phyloP scores from a whole-genome alignment of 306 rosid species.

The Notholithocarpus densiflorus region DNA sequence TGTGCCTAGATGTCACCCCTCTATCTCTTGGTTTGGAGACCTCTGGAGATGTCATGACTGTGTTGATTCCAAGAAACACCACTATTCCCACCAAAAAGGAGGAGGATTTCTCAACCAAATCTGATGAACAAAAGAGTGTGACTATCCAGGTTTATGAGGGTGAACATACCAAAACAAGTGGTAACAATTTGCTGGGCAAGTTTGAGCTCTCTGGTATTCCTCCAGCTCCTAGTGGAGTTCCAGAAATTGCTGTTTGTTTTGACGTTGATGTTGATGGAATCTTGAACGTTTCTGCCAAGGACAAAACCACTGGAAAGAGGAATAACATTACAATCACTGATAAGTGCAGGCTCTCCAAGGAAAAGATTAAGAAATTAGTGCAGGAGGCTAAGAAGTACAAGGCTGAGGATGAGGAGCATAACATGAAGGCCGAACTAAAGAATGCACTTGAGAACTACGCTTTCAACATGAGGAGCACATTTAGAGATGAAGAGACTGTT shows the following conservation, averaged over 20 bases:
- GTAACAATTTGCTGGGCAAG: conserved; percentile 47
- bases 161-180: conserved; percentile 40
- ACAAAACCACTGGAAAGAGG: conserved; percentile 45
- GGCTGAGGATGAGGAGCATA: conserved; percentile 48
- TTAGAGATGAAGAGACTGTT: conserved; percentile 43
- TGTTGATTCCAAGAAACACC: conserved; percentile 46
- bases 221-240: too few relatives aligned
- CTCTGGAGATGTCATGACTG: conserved; percentile 43
- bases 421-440: conserved; percentile 44
- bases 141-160: conserved; percentile 43
- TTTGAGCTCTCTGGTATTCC: conserved; percentile 38
- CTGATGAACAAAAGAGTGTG: conserved; percentile 34
- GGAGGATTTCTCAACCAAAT: conserved; percentile 41
- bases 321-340: conserved; percentile 49
- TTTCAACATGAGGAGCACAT: conserved; percentile 50
- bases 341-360: conserved; percentile 48
- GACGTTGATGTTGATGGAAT: conserved; percentile 44
- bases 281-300: conserved; percentile 48
- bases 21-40: conserved; percentile 47
- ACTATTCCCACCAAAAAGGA: conserved; percentile 47
- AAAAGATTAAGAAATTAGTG: conserved; percentile 45
- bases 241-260: too few relatives aligned
- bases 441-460: conserved; percentile 48
- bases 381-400: conserved; percentile 47
- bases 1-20: conserved; percentile 46